Conservation (phyloP, 371 early-diverging fungal genomes). For the Rhizopus delemar region DNA sequence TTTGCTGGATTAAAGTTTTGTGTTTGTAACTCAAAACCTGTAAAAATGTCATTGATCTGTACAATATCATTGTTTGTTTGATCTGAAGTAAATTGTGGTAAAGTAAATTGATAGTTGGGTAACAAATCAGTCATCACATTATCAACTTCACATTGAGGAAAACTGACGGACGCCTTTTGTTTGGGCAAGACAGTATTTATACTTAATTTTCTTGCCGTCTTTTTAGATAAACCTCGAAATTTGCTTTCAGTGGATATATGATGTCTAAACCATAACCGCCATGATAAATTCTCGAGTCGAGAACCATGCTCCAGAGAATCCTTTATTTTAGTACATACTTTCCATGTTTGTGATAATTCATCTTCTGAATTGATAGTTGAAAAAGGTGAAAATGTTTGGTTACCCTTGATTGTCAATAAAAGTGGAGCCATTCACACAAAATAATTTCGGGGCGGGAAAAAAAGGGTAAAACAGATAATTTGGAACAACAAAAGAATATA, state of each 20-base stretch:
- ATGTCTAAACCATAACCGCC: constrained; percentile 80
- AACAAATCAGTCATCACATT: constrained; percentile 2
- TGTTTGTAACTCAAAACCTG: constrained; percentile 17
- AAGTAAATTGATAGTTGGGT: constrained; percentile 13
- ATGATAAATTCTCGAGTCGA: constrained; percentile 86
- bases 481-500: background rate
- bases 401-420: constrained; percentile 76
- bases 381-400: constrained; percentile 72
- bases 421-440: constrained; percentile 71
- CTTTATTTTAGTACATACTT: constrained; percentile 85
- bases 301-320: constrained; percentile 85
- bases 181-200: constrained; percentile 9
- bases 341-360: constrained; percentile 78
- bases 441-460: constrained; percentile 6
- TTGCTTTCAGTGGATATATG: constrained; percentile 45
- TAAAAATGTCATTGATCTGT: constrained; percentile 28
- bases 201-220: constrained; percentile 43
- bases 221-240: constrained; percentile 41
- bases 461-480: constrained; percentile 3
- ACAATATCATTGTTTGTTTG: constrained; percentile 21
- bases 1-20: background rate
- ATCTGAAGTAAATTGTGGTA: constrained; percentile 24
- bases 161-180: background rate
- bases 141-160: background rate
- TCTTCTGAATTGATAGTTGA: constrained; percentile 71